Percentiles rank a stretch among this genome's conserved stretches.
Evolutionary conservation across 768 basidiomycete species (phyloP).

Genomic region (Lentinula edodes): DNA sequence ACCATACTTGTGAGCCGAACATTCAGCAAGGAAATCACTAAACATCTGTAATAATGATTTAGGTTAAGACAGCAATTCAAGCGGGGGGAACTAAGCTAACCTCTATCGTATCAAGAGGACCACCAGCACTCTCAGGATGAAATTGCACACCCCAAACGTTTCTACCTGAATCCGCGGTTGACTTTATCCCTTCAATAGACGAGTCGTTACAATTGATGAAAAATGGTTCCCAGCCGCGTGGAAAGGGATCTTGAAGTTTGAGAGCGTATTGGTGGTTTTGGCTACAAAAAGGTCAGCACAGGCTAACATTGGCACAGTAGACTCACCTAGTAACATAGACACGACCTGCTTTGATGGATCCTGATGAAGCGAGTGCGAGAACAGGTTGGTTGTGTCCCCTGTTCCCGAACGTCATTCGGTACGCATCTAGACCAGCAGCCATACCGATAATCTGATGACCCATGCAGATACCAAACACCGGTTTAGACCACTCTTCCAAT

Average conservation of each 20-base stretch:
- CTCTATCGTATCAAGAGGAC: conserved; percentile 98
- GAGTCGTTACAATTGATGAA: conserved; percentile 99
- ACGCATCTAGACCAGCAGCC: conserved; percentile 94
- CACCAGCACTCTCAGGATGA: conserved; percentile 97
- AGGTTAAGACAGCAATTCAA: conserved; percentile 2
- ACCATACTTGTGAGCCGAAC: conserved; percentile 50
- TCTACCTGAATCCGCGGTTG: conserved; percentile 82
- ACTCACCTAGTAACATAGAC: conserved; percentile 91
- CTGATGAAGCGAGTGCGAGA: conserved; percentile 86
- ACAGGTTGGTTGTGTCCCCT: conserved; percentile 99
- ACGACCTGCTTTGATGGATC: conserved; percentile 91
- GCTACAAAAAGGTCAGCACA: conserved; percentile 27
- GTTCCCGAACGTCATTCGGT: conserved; percentile 99
- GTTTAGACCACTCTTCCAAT: conserved; percentile 84
- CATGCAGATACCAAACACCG: conserved; percentile 99
- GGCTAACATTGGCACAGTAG: neutral
- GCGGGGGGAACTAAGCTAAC: conserved; percentile 32
- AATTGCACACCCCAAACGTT: conserved; percentile 98
- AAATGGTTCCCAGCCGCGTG: conserved; percentile 95
- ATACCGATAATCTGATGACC: conserved; percentile 97
- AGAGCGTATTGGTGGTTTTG: conserved; percentile 99
- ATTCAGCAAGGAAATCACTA: conserved; percentile 84
- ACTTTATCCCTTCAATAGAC: conserved; percentile 97
- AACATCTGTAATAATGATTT: conserved; percentile 63
- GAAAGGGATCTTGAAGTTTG: conserved; percentile 91